Conservation (phyloP, 2,329 filamentous ascomycete species). For the Fusarium chuoi region DNA sequence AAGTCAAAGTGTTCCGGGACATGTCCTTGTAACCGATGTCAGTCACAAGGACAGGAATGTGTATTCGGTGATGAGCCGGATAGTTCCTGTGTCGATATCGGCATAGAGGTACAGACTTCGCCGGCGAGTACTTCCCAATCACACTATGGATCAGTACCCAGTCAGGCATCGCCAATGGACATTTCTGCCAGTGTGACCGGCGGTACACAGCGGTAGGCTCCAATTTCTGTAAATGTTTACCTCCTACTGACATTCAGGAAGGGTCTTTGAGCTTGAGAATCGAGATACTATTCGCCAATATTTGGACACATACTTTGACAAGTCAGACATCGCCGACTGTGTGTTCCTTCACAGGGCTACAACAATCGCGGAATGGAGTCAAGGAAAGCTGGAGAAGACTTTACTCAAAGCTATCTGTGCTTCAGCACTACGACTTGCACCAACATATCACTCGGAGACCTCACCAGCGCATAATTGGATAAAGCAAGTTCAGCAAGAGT, state of each 20-base stretch:
- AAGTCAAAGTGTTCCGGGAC: constrained; percentile 51
- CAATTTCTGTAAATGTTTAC: rapidly evolving
- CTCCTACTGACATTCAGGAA: neutral
- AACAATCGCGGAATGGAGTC: constrained; percentile 40
- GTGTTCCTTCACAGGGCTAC: constrained; percentile 38
- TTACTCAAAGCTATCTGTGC: constrained; percentile 39
- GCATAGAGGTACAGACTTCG: constrained; percentile 1
- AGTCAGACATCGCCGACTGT: constrained; percentile 24
- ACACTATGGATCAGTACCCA: neutral
- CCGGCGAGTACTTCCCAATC: constrained; percentile 9
- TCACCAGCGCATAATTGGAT: constrained; percentile 29
- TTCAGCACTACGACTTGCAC: neutral
- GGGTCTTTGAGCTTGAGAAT: constrained; percentile 22
- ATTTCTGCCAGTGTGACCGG: neutral
- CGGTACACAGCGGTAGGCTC: neutral
- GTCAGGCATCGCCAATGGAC: neutral
- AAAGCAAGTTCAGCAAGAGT: constrained; percentile 27
- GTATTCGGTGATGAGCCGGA: neutral
- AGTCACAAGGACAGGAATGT: constrained; percentile 24
- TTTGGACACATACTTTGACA: constrained; percentile 41
- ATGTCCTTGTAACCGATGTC: constrained; percentile 47
- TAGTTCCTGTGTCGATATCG: neutral
- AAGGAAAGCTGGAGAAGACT: constrained; percentile 25
- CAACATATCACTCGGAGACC: neutral
- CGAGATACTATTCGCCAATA: constrained; percentile 4